Evolutionary conservation across 2,329 filamentous ascomycete genomes (phyloP).

Genomic region (Aschersonia sp.): DNA sequence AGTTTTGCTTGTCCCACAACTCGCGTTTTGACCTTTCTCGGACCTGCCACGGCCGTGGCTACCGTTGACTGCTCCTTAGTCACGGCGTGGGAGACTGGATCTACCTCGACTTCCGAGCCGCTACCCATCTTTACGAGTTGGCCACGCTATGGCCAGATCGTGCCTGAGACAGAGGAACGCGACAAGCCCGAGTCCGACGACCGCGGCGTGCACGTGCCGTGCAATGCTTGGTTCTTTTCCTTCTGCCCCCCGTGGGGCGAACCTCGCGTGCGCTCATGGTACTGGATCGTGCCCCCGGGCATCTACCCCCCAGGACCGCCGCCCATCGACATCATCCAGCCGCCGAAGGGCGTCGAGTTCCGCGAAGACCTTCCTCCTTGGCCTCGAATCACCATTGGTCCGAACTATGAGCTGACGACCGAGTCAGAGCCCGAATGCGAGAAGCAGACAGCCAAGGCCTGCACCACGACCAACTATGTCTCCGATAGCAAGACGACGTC

Average conservation of each 20-base stretch:
- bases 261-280: neutral
- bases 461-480: neutral
- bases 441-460: neutral
- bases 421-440: neutral
- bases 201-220: neutral
- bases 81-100: neutral
- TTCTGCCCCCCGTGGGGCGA: neutral
- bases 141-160: neutral
- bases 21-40: too few relatives aligned
- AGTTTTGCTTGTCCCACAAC: too few relatives aligned
- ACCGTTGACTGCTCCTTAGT: neutral
- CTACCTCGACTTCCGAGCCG: neutral
- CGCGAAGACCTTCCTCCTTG: neutral
- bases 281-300: neutral
- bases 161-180: neutral
- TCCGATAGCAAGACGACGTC: neutral
- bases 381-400: neutral
- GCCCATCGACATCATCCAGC: neutral
- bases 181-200: neutral
- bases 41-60: too few relatives aligned
- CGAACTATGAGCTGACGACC: neutral
- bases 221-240: neutral
- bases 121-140: neutral
- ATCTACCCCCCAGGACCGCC: neutral
- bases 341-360: neutral